These are phyloP conservation scores for Lumnitzera littorea DNA, from an alignment of 345 rosid species.

Conservation along the genomic window DNA sequence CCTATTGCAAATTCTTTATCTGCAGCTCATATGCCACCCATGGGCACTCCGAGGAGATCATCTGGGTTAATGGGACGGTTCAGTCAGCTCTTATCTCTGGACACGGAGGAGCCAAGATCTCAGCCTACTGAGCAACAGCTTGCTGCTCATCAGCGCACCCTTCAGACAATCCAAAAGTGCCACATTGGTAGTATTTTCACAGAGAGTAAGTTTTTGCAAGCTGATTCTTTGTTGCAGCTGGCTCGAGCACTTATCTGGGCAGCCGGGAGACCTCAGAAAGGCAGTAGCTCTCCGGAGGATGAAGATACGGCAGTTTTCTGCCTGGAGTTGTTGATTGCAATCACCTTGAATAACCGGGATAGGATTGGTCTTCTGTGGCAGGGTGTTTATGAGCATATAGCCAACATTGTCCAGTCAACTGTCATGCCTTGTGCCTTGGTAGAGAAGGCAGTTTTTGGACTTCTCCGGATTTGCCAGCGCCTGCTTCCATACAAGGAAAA, in stretches of 20 bases:
- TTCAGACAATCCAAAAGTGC: slow-evolving; percentile 94
- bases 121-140: slow-evolving; percentile 98
- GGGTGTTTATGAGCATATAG: slow-evolving; percentile 96
- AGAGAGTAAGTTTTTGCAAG: slow-evolving; percentile 95
- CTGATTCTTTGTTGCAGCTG: slow-evolving; percentile 86
- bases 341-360: slow-evolving; percentile 91
- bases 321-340: slow-evolving; percentile 90
- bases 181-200: slow-evolving; percentile 96
- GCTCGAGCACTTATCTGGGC: slow-evolving; percentile 97
- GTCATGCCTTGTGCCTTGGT: slow-evolving; percentile 90
- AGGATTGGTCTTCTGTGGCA: slow-evolving; percentile 93
- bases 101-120: slow-evolving; percentile 94
- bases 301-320: slow-evolving; percentile 99
- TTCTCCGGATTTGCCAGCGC: slow-evolving; percentile 92
- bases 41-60: slow-evolving; percentile 93
- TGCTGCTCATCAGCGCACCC: slow-evolving; percentile 96
- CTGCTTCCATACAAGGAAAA: slow-evolving; percentile 97
- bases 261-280: slow-evolving; percentile 94
- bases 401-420: slow-evolving; percentile 91
- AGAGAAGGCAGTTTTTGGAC: slow-evolving; percentile 96
- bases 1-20: slow-evolving; percentile 71
- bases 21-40: slow-evolving; percentile 64
- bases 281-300: slow-evolving; percentile 85
- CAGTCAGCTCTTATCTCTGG: slow-evolving; percentile 98
- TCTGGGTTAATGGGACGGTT: slow-evolving; percentile 99